A percentile compares a stretch with the other conserved stretches of the same genome.
phyloP scores from a whole-genome alignment of 2,329 filamentous ascomycete genomes.

The Aspergillus phoenicis region DNA sequence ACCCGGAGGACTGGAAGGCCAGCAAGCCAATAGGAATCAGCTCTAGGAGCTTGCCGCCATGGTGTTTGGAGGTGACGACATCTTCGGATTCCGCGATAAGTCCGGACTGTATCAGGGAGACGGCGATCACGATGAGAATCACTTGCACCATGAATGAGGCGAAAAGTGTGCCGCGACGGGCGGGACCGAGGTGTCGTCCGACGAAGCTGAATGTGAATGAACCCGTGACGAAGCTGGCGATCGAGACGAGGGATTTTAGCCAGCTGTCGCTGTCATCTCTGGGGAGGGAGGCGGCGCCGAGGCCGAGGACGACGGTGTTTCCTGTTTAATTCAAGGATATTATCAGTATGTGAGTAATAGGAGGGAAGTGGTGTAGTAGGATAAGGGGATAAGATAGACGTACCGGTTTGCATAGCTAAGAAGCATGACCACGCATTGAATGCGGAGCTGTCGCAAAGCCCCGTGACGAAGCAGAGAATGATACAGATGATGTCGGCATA shows the following conservation, averaged over 20 bases:
- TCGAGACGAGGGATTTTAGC: conserved; percentile 49
- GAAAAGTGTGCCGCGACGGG: conserved; percentile 41
- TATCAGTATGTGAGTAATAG: not conserved
- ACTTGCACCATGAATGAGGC: conserved; percentile 46
- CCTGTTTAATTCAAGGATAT: conserved; percentile 29
- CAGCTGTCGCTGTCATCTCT: conserved; percentile 44
- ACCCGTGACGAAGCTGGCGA: conserved; percentile 46
- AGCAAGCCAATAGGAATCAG: conserved; percentile 47
- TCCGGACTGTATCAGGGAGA: conserved; percentile 42
- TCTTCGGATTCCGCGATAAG: conserved; percentile 38
- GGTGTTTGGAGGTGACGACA: conserved; percentile 13
- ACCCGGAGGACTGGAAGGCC: conserved; percentile 50
- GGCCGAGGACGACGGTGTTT: conserved; percentile 51
- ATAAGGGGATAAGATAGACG: conserved; percentile 9
- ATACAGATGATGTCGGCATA: conserved; percentile 44
- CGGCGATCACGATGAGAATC: conserved; percentile 43
- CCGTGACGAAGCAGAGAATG: conserved; percentile 45
- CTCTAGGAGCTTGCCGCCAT: conserved; percentile 36
- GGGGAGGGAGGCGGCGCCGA: conserved; percentile 47
- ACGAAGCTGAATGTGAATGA: conserved; percentile 43
- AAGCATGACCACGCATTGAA: conserved; percentile 53
- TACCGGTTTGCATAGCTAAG: conserved; percentile 53
- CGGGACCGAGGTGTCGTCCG: conserved; percentile 40
- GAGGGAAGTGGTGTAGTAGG: not conserved
- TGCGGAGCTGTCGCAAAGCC: conserved; percentile 48